These are phyloP conservation scores for Gaultheria prostrata DNA, from an alignment of 148 eudicot species.

Conservation along the genomic window DNA sequence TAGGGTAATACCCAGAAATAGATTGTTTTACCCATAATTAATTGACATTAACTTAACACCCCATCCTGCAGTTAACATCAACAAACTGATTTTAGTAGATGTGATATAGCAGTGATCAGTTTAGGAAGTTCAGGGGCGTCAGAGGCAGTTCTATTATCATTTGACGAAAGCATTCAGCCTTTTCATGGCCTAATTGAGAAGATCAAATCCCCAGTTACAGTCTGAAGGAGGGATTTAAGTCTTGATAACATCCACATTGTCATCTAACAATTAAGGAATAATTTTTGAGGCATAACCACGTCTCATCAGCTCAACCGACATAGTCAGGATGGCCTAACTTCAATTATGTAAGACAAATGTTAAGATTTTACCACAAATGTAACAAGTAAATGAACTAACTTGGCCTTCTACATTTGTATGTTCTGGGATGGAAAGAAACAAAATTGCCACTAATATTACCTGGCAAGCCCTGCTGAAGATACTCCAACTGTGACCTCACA, in stretches of 20 bases:
- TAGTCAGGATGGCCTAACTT: not conserved
- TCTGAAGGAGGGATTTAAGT: not conserved
- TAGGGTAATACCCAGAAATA: not conserved
- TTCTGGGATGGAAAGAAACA: not conserved
- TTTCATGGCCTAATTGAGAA: not conserved
- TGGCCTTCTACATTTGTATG: not conserved
- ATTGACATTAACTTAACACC: not conserved
- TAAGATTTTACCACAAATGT: not conserved
- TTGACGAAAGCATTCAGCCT: not conserved
- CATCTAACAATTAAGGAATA: not conserved
- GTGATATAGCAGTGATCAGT: not conserved
- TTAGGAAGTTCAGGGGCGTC: not conserved
- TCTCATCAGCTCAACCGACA: not conserved
- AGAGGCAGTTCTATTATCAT: not conserved
- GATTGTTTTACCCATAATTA: not conserved
- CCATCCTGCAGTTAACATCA: not conserved
- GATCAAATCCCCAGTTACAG: not conserved
- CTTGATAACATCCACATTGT: not conserved
- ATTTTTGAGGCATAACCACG: not conserved
- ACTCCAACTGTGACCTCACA: constrained; percentile 78
- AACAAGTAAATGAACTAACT: not conserved
- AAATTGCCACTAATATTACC: constrained; percentile 37
- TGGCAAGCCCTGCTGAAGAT: constrained; percentile 86
- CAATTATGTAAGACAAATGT: not conserved
- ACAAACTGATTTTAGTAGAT: not conserved